A percentile compares a stretch with the other conserved stretches of the same genome.
Evolutionary conservation across 495 filamentous ascomycete genomes (phyloP).

Genomic region (Xylaria curta): DNA sequence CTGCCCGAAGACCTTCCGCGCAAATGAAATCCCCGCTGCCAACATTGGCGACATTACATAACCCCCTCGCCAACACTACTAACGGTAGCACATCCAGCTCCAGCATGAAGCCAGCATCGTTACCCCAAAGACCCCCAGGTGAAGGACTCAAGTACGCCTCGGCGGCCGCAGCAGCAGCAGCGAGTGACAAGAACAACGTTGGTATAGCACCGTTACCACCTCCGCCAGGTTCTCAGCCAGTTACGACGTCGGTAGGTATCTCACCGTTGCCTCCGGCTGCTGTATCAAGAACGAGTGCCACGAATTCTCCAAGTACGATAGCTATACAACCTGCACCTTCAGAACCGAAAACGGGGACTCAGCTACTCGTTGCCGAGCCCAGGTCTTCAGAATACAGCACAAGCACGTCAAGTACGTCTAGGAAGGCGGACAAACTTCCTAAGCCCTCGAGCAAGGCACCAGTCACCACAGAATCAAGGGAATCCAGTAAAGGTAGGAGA

Average conservation of each 20-base stretch:
- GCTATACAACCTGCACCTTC: conserved; percentile 50
- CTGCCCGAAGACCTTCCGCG: conserved; percentile 79
- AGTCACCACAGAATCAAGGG: conserved; percentile 38
- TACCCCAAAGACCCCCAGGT: conserved; percentile 82
- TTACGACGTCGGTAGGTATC: conserved; percentile 46
- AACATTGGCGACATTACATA: conserved; percentile 83
- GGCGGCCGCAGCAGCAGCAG: conserved; percentile 91
- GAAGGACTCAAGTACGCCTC: conserved; percentile 97
- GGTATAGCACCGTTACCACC: conserved; percentile 93
- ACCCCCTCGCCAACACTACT: conserved; percentile 65
- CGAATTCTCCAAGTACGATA: conserved; percentile 50
- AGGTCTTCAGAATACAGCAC: conserved; percentile 30
- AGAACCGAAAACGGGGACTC: conserved; percentile 41
- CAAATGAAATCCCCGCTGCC: conserved; percentile 95
- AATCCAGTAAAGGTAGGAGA: conserved; percentile 47
- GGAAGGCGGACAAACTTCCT: conserved; percentile 49
- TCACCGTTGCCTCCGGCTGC: conserved; percentile 56
- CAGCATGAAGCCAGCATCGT: conserved; percentile 88
- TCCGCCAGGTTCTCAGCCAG: conserved; percentile 67
- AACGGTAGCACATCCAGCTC: conserved; percentile 59
- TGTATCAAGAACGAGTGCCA: conserved; percentile 48
- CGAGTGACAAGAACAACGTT: conserved; percentile 91
- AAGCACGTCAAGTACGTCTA: conserved; percentile 31
- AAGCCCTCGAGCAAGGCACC: conserved; percentile 50
- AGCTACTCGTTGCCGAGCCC: conserved; percentile 34